Percentiles rank a stretch among this genome's conserved stretches.
phyloP scores from a whole-genome alignment of 805 yeast species.

The Ogataea polymorpha region DNA sequence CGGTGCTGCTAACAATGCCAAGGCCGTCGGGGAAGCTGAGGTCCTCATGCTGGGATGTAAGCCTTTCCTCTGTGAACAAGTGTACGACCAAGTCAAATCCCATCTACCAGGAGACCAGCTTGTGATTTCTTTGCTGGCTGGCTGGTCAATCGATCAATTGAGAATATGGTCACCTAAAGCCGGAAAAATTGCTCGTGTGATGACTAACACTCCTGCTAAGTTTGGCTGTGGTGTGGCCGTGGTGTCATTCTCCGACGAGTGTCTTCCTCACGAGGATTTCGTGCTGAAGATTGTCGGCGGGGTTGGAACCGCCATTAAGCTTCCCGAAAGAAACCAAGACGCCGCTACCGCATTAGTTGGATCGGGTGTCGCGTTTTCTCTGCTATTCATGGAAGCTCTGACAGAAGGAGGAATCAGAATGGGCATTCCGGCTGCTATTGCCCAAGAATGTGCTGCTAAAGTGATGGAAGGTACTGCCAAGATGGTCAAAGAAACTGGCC shows the following conservation, averaged over 20 bases:
- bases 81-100: conserved; percentile 48
- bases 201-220: conserved; percentile 97
- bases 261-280: conserved; percentile 43
- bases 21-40: conserved; percentile 62
- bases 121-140: conserved; percentile 84
- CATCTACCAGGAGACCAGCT: conserved; percentile 37
- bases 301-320: conserved; percentile 62
- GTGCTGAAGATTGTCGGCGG: conserved; percentile 55
- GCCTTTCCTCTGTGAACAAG: conserved; percentile 69
- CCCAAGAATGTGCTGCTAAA: conserved; percentile 84
- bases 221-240: conserved; percentile 94
- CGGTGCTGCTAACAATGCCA: conserved; percentile 45
- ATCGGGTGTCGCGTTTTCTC: conserved; percentile 93
- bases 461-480: conserved; percentile 92
- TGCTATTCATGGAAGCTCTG: conserved; percentile 85
- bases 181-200: conserved; percentile 69
- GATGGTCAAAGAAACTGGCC: conserved; percentile 79
- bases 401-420: conserved; percentile 91
- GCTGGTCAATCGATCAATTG: conserved; percentile 79
- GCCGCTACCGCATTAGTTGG: conserved; percentile 95
- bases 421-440: conserved; percentile 87
- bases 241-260: conserved; percentile 64
- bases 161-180: conserved; percentile 42
- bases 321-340: conserved; percentile 92
- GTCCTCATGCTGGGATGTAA: conserved; percentile 82